These are phyloP conservation scores for Linaria vulgaris DNA, from an alignment of 257 asterid species.

Conservation along the genomic window DNA sequence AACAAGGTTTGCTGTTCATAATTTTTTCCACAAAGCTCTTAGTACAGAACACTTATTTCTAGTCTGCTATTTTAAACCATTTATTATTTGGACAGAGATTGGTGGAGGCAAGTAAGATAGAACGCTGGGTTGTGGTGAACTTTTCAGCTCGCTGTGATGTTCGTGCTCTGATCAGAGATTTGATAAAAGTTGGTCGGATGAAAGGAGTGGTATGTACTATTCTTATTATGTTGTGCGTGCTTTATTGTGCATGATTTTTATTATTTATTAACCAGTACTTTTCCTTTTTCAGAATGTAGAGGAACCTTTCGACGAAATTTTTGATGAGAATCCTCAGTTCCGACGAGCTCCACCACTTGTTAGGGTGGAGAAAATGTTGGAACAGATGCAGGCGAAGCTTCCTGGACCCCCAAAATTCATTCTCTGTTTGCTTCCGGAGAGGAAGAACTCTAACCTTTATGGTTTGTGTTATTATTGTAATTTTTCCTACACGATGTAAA, in stretches of 20 bases:
- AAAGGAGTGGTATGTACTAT: constrained; percentile 77
- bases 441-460: constrained; percentile 80
- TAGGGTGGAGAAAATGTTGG: constrained; percentile 88
- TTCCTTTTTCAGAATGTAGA: constrained; percentile 52
- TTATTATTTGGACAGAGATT: constrained; percentile 49
- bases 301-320: constrained; percentile 45
- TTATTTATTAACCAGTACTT: background rate
- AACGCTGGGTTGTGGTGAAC: constrained; percentile 85
- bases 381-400: constrained; percentile 63
- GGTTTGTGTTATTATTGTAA: constrained; percentile 45
- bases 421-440: constrained; percentile 78
- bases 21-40: constrained; percentile 17
- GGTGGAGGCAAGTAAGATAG: constrained; percentile 60
- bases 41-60: background rate
- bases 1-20: constrained; percentile 52
- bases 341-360: constrained; percentile 74
- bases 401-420: constrained; percentile 85
- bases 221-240: constrained; percentile 5
- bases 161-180: constrained; percentile 52
- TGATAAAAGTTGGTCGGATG: constrained; percentile 58
- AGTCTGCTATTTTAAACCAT: background rate
- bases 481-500: background rate
- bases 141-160: constrained; percentile 87
- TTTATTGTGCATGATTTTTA: background rate
- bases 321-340: constrained; percentile 59